These are phyloP conservation scores for Zygosaccharomyces pseudobailii DNA, from an alignment of 1,139 yeast species.

Conservation along the genomic window DNA sequence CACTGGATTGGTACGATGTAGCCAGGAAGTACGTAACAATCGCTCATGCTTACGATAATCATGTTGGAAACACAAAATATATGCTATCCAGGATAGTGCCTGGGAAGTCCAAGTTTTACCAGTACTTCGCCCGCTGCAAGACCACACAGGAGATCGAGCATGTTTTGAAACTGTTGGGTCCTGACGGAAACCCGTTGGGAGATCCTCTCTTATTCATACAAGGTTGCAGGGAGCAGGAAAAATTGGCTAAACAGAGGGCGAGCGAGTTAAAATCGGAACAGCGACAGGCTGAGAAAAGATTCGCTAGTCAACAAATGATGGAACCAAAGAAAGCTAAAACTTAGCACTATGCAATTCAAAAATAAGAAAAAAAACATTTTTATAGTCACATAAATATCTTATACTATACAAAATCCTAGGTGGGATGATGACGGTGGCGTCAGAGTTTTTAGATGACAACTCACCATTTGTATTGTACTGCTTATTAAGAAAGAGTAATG, in stretches of 20 bases:
- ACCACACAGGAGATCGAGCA: constrained; percentile 46
- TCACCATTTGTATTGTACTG: too few relatives aligned
- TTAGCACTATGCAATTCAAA: not conserved
- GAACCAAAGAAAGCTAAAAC: constrained; percentile 2
- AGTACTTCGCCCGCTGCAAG: constrained; percentile 52
- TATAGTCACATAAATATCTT: not conserved
- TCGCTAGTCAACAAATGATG: not conserved
- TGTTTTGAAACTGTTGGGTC: constrained; percentile 19
- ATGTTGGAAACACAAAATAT: constrained; percentile 70
- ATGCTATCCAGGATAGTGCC: constrained; percentile 75
- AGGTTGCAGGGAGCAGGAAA: constrained; percentile 22
- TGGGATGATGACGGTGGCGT: too few relatives aligned
- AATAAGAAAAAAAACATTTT: not conserved
- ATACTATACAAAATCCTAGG: not conserved
- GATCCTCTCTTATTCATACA: constrained; percentile 23
- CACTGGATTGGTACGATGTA: constrained; percentile 52
- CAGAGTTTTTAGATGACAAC: too few relatives aligned
- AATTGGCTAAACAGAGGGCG: constrained; percentile 13
- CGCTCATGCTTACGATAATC: constrained; percentile 55
- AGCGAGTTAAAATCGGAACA: constrained; percentile 15
- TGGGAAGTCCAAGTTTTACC: constrained; percentile 64
- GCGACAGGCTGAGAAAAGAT: constrained; percentile 10
- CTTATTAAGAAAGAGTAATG: too few relatives aligned
- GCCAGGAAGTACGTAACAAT: constrained; percentile 53
- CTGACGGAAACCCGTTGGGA: constrained; percentile 16